Evolutionary conservation across 1,139 yeast species (phyloP), one percentile per base, ranked within the genome.

Genomic region (Geotrichum bryndzae): DNA sequence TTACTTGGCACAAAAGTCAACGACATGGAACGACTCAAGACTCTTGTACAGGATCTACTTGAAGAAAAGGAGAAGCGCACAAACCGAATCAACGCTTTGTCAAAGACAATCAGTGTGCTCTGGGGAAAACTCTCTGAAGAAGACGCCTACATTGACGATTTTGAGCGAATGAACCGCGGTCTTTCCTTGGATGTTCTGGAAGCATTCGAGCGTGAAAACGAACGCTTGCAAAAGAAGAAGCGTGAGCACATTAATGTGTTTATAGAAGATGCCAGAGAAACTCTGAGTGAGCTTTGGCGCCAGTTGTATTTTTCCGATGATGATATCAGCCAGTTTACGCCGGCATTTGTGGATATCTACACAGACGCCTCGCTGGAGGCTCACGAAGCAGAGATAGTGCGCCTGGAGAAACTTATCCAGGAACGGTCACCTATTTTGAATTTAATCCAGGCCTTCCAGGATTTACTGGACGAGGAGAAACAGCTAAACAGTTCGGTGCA

Each of bases 401-500:
- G 74, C 15, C 76, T 92, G 54, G 79, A 84, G 59, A 70, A 72
- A 4, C 72, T 82, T 15, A 83, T 87, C 53, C 11, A n/a, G 18
- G 58, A 55, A 22, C 25, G 58, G 29, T 29, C 50, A 22, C 58
- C 58, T 0, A 78, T 90, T 10, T 73, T 90, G 53, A 74, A 78
- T 8, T 73, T 82, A 15, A 83, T 87, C 53, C 79, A 81, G 3
- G 83, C 82, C 60, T 81, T 88, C 65, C 77, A 80, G 56, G 81
- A 79, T 7, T 73, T 92, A 22, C 74, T 84, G 48, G 75, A 77
- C 25, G 96, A 90, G 68, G 87, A 87, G 66, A 70, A 74, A 3
- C 83, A 83, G 58, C 78, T 94, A 51, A 85, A 80, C 55, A 87
- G 84, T 66, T 84, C 95, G 4, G 82, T 89, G 1, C 87, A 85